A percentile compares a stretch with the other conserved stretches of the same genome.
These are phyloP conservation scores for Biscogniauxia sp. DNA, from an alignment of 2,329 filamentous ascomycete genomes.

Conservation along the genomic window DNA sequence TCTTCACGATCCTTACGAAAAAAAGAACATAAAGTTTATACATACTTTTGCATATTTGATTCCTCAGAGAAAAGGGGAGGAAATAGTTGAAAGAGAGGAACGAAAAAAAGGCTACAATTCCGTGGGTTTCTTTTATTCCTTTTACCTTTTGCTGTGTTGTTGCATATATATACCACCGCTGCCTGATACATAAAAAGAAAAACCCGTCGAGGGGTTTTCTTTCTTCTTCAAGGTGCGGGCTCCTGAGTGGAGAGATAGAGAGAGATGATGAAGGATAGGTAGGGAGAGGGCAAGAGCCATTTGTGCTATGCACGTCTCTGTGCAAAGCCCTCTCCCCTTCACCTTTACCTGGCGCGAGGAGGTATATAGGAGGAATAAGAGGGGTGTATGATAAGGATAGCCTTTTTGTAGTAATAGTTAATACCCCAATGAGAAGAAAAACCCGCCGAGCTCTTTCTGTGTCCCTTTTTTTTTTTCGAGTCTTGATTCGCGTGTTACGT, in stretches of 20 bases:
- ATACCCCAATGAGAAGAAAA: constrained; percentile 25
- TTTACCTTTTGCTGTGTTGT: too few relatives aligned
- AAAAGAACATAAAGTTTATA: constrained; percentile 17
- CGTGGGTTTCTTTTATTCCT: neutral
- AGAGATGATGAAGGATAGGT: neutral
- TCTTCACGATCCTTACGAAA: constrained; percentile 59
- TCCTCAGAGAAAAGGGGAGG: neutral
- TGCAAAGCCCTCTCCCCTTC: neutral
- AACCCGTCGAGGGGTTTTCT: neutral
- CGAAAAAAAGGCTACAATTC: too few relatives aligned
- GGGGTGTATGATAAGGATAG: constrained; percentile 5
- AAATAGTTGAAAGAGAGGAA: neutral
- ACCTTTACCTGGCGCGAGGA: constrained; percentile 7
- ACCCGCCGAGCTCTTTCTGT: constrained; percentile 20
- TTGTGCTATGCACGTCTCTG: neutral
- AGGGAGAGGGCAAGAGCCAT: constrained; percentile 4
- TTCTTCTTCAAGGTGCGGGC: neutral
- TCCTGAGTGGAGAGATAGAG: neutral
- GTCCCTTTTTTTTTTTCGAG: neutral
- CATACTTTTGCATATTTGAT: constrained; percentile 4
- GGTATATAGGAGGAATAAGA: constrained; percentile 11
- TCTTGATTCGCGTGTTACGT: too few relatives aligned
- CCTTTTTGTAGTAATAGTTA: constrained; percentile 32
- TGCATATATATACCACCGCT: neutral
- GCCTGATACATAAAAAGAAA: neutral